Conservation (phyloP, 192 early-diverging fungal species). For the Gigaspora rosea region DNA sequence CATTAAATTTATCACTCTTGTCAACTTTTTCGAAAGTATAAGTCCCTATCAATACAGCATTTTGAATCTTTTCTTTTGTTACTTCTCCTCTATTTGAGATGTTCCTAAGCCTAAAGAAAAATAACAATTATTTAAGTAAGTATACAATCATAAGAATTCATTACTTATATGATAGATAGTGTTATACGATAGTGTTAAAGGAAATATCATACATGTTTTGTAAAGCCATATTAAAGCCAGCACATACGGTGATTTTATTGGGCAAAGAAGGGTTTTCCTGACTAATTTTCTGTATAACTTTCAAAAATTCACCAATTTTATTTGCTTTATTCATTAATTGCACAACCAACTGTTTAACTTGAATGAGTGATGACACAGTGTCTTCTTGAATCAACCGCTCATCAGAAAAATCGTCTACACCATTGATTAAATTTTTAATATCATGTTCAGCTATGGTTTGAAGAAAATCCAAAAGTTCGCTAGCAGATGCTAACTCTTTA, state of each 20-base stretch:
- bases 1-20: constrained; percentile 11
- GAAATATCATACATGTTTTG: constrained; percentile 9
- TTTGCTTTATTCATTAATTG: constrained; percentile 12
- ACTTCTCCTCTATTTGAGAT: constrained; percentile 26
- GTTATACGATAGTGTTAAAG: too few relatives aligned
- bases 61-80: constrained; percentile 25
- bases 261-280: neutral
- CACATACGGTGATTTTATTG: constrained; percentile 25
- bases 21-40: constrained; percentile 10
- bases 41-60: constrained; percentile 16
- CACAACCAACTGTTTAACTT: constrained; percentile 23
- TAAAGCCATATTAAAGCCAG: constrained; percentile 6
- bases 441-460: neutral
- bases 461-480: constrained; percentile 12
- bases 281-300: neutral
- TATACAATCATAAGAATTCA: too few relatives aligned
- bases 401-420: constrained; percentile 20
- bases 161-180: too few relatives aligned
- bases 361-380: constrained; percentile 9
- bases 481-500: constrained; percentile 2
- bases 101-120: neutral
- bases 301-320: neutral
- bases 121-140: too few relatives aligned
- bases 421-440: constrained; percentile 30
- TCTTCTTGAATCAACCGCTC: constrained; percentile 29